Evolutionary conservation across 2,329 filamentous ascomycete genomes (phyloP).

Genomic region (Claviceps fusiformis): DNA sequence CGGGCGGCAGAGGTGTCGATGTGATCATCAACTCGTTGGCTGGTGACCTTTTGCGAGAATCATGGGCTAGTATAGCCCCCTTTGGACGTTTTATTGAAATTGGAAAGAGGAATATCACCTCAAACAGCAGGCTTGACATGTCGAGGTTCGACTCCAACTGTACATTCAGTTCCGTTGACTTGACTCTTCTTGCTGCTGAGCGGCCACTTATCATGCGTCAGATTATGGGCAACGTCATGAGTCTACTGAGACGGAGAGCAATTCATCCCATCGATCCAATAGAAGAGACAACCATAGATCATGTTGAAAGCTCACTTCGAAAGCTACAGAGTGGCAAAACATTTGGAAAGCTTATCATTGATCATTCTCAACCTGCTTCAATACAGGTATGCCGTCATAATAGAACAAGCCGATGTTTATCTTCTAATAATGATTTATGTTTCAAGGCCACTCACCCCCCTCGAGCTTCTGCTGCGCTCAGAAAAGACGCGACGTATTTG

Average conservation of each 20-base stretch:
- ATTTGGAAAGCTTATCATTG: conserved; percentile 30
- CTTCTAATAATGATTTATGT: background rate
- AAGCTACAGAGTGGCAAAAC: conserved; percentile 21
- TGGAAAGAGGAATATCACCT: conserved; percentile 22
- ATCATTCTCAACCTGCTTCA: conserved; percentile 26
- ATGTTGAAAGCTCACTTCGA: conserved; percentile 24
- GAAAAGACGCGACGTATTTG: conserved; percentile 32
- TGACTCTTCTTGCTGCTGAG: conserved; percentile 28
- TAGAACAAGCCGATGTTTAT: background rate
- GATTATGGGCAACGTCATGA: conserved; percentile 24
- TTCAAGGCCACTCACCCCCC: conserved; percentile 11
- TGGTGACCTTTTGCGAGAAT: conserved; percentile 19
- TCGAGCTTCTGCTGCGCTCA: conserved; percentile 12
- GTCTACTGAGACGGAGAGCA: conserved; percentile 19
- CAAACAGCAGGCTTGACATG: conserved; percentile 32
- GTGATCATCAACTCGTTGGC: conserved; percentile 43
- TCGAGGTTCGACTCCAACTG: conserved; percentile 32
- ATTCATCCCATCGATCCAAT: conserved; percentile 24
- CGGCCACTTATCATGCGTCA: conserved; percentile 18
- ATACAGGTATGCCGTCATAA: conserved; percentile 21
- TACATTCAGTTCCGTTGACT: conserved; percentile 32
- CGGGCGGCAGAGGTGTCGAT: conserved; percentile 46
- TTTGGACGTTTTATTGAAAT: conserved; percentile 34
- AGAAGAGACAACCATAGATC: conserved; percentile 22
- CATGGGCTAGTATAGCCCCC: conserved; percentile 29